Evolutionary conservation across 208 protist species (phyloP), one percentile per base, ranked within the genome.

Genomic region (Porcisia hertigi): DNA sequence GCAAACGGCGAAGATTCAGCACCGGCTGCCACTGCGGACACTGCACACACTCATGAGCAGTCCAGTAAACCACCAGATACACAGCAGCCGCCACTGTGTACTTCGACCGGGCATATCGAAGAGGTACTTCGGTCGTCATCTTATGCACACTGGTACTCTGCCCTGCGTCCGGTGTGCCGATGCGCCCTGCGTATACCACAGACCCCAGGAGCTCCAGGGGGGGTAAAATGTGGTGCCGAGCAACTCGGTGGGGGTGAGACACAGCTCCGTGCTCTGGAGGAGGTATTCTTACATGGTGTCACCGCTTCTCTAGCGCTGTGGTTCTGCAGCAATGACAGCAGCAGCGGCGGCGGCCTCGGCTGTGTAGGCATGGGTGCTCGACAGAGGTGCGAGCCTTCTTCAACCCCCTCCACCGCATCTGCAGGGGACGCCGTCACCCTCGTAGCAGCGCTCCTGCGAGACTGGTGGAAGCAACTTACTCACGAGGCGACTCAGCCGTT

Each of bases 281-380:
- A 82, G 30, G 53, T 82, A 30, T 43, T 77, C 2, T n/a, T 74
- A 20, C 78, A 82, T 53, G 72, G 78, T 25, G 39, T 82, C 53
- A 41, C 71, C 39, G 47, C 30, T 54, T 82, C 78, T 36, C 78
- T 82, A 18, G 78, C 72, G 16, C 67, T 69, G 65, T 82, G 78
- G 78, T 77, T 71, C 55, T 41, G 47, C 41, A 5, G 41, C 58
- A 49, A 47, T 23, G 39, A 12, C 12, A 16, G 53, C 52, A 72
- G 34, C 30, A 18, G 52, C 36, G 25, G 34, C 49, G 6, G 52
- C 36, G 25, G 23, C 20, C 36, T n/a, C 41, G 23, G 0, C 69
- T 34, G 16, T 20, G 30, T 71, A 12, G 66, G 20, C 11, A n/a
- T 23, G 66, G 34, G 14, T 43, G 25, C 43, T 43, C 11, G 18